Percentiles rank a stretch among this genome's conserved stretches.
Evolutionary conservation across 106 monocot species (phyloP).

Genomic region (Dendrobium nobile): DNA sequence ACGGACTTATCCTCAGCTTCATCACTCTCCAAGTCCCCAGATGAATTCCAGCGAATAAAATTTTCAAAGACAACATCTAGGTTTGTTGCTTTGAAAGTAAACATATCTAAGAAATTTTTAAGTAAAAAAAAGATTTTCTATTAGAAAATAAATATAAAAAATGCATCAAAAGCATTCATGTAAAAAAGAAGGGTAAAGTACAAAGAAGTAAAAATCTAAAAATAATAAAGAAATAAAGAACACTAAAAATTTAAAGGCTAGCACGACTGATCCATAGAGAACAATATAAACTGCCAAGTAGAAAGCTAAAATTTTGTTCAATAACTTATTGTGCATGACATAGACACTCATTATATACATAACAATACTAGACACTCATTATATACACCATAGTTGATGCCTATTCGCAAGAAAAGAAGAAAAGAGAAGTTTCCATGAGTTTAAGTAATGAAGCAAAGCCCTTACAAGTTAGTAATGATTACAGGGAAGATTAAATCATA

Average conservation of each 20-base stretch:
- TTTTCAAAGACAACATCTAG: constrained; percentile 95
- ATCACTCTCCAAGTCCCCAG: constrained; percentile 82
- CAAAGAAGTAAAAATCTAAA: neutral
- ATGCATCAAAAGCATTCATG: neutral
- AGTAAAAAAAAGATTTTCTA: neutral
- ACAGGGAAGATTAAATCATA: too few relatives aligned
- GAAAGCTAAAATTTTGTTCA: neutral
- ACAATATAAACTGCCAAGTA: neutral
- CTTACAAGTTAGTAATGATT: neutral
- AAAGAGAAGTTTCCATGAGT: neutral
- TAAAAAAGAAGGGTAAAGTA: neutral
- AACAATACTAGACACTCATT: neutral
- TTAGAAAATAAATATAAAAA: neutral
- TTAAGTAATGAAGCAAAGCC: neutral
- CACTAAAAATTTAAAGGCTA: neutral
- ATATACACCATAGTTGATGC: neutral
- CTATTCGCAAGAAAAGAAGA: neutral
- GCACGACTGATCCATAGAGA: neutral
- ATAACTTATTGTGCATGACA: neutral
- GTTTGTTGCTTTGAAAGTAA: constrained; percentile 97
- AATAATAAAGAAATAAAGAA: neutral
- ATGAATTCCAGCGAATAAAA: constrained; percentile 98
- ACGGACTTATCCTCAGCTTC: constrained; percentile 22
- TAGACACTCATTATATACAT: neutral
- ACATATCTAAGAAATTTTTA: constrained; percentile 60